Evolutionary conservation across 805 yeast species (phyloP).

Genomic region (Komagataella kurtzmanii): DNA sequence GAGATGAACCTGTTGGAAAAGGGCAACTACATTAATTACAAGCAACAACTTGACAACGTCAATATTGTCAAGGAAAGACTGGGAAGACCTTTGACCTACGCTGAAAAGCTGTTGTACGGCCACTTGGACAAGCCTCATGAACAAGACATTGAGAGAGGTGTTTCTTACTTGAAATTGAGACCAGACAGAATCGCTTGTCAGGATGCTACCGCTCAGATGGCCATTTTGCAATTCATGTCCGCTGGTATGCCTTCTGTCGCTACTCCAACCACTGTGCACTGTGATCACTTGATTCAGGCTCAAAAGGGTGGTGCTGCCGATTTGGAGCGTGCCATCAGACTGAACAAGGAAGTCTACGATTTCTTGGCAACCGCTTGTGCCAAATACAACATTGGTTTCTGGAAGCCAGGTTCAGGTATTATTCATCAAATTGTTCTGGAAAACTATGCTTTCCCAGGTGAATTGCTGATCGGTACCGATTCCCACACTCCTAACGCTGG

Average conservation of each 20-base stretch:
- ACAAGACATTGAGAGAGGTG: conserved; percentile 62
- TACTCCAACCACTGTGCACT: conserved; percentile 93
- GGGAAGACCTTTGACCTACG: conserved; percentile 74
- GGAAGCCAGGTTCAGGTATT: conserved; percentile 99
- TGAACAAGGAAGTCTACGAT: conserved; percentile 92
- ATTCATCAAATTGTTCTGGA: conserved; percentile 96
- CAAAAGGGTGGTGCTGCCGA: conserved; percentile 85
- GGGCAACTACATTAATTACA: conserved; percentile 82
- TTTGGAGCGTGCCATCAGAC: conserved; percentile 64
- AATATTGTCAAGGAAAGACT: conserved; percentile 65
- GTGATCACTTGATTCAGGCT: conserved; percentile 97
- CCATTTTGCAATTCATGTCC: conserved; percentile 95
- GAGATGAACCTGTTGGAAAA: conserved; percentile 50
- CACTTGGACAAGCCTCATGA: conserved; percentile 87
- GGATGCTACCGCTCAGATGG: conserved; percentile 99
- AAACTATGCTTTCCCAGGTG: conserved; percentile 94
- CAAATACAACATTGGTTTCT: conserved; percentile 92
- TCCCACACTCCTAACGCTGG: conserved; percentile 99
- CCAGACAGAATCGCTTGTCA: conserved; percentile 99
- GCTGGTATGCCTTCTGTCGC: conserved; percentile 80
- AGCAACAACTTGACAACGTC: conserved; percentile 79
- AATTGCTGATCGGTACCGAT: conserved; percentile 95
- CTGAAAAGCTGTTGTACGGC: conserved; percentile 89
- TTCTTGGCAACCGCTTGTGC: conserved; percentile 88
- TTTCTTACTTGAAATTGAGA: conserved; percentile 77